Base-by-base conservation (phyloP, 176 grass and related monocot genomes). In the Stipa capillata region DNA sequence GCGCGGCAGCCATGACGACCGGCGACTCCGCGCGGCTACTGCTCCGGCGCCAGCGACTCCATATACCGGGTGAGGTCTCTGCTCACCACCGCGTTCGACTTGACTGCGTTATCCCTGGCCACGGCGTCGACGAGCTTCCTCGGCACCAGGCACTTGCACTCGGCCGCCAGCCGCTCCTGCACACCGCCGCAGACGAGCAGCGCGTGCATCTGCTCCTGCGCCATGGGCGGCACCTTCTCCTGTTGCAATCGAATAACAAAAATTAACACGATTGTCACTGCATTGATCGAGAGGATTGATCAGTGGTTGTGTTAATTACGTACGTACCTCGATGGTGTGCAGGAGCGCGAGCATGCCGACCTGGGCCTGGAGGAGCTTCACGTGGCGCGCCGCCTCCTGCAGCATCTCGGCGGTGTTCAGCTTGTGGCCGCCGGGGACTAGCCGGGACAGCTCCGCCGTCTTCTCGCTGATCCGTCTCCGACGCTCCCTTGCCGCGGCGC, bases 331-430 rank as follows among this genome's bases (percentile, higher is more conserved):
- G 27, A 74, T 35, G 33, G 58, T 43, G 50, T 5, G 58, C 84
- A 91, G 74, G 41, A 97, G 86, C 14, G 78, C 44, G 72, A 97
- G 91, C 50, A 97, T 50, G 44, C 89, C 89, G 54, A 92, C 81
- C 63, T 94, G 94, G 18, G 94, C 94, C 81, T 90, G 86, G 65
- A 94, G 73, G 80, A 97, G 82, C 79, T 84, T 91, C 7, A 97
- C 78, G 83, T 97, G 84, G 49, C 87, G 85, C 11, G 9, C 78
- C 50, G 84, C 88, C 42, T 77, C 86, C 33, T 87, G 75, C 63
- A 91, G 87, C 94, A 97, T 97, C 53, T 92, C 89, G 39, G 91
- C 94, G n/a, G 91, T 97, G 85, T 91, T 97, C 59, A 94, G 53
- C 75, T 27, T 87, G 45, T 77, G 52, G 16, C 74, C 87, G 0